Base-by-base conservation (phyloP, 2,329 filamentous ascomycete species). In the Mollisiaceae sp. region DNA sequence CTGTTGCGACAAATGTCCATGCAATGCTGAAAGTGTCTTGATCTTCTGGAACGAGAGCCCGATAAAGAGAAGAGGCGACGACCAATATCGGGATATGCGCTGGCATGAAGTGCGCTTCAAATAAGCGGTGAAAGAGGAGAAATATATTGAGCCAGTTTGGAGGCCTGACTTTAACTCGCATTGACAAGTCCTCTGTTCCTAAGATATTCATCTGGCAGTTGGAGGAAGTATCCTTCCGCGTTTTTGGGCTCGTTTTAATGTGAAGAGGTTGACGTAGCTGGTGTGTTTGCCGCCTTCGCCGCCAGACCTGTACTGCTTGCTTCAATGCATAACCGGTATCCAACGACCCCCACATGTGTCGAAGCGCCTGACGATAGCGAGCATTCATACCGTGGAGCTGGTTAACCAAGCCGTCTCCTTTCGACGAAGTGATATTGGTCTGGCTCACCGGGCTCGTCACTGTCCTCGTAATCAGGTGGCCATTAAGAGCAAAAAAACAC, bases 281-380 rank as follows among this genome's bases (percentile, higher is more conserved):
- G 11, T 50, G n/a, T 50, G 3, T 50, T 24, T 50, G 45, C 45
- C n/a, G n/a, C 45, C 45, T 22, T 50, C 45, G 45, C n/a, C n/a
- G 45, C 45, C 45, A 54, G 24, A 20, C 50, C 24, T 32, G 9
- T 4, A 62, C 20, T 15, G 81, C 78, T 4, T 83, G 77, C 72
- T 86, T 86, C 63, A 86, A 82, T 64, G 90, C 85, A 71, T 85
- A 91, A 2, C 89, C 89, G 18, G 86, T 87, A 73, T 92, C 89
- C 24, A 91, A 79, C 65, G 88, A 85, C 71, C 89, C 89, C 89
- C 89, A 92, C 89, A 92, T 92, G 78, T 92, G 89, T 67, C 90
- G 84, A 61, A 91, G 78, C 56, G 88, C 89, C 78, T 92, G 90
- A 76, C 86, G 88, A 75, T 91, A 92, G 20, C 90, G 87, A 22